Base-by-base conservation (phyloP, 1,139 yeast species). In the Candida mesenterica region DNA sequence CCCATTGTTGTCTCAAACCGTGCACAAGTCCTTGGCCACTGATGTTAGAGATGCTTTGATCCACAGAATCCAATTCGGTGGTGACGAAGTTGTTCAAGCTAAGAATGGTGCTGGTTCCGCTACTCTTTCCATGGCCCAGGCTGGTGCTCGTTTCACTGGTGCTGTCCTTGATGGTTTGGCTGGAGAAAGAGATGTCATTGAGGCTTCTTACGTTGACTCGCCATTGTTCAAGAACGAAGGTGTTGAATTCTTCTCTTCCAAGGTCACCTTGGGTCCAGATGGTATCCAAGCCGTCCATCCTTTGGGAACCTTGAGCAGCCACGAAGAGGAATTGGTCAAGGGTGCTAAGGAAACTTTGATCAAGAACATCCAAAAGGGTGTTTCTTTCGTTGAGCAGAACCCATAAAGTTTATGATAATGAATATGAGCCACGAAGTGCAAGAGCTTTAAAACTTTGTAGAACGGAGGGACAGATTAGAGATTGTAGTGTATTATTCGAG, bases 71-170 rank as follows among this genome's bases (percentile, higher is more conserved):
- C 97, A 89, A 69, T 88, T 82, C 59, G 97, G 97, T 59, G 97
- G 97, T 67, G 97, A 90, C 60, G 97, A 90, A 70, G 95, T 90
- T 51, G 97, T 90, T 52, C 74, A 84, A 68, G 97, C 97, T 53
- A 90, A 90, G 73, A 83, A 87, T 60, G 97, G 97, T 56, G 80
- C 83, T 45, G 97, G 97, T 40, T 86, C 96, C 35, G 96, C 96
- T 46, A 90, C 97, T 35, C 73, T 90, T 50, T 86, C 96, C 38
- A 90, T 90, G 97, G 97, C 97, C 34, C 92, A 88, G 61, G 96
- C 97, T 34, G 96, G 94, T 50, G 90, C 80, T 60, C 78, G 84
- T 62, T 79, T 87, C 50, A 75, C 89, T 38, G 77, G 77, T 49
- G 62, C 79, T 37, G 77, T 82, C 31, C 65, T 80, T 57, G 65